Conservation (phyloP, 805 yeast species). For the Myxozyma kluyveri region DNA sequence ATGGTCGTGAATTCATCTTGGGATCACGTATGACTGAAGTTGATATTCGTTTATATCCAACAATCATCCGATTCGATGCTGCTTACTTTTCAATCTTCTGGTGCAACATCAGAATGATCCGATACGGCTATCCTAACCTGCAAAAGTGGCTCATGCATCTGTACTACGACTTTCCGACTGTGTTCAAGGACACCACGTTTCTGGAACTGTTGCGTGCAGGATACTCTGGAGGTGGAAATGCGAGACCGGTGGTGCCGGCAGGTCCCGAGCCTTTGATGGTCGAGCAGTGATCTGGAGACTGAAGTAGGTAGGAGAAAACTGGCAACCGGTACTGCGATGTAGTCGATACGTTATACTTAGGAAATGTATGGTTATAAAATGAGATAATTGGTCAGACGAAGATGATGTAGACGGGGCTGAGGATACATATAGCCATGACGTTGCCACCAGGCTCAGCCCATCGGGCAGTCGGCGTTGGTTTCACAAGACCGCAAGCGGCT, state of each 20-base stretch:
- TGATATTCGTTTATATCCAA: constrained; percentile 80
- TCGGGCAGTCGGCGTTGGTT: no score
- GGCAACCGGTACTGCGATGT: no score
- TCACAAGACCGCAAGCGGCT: no score
- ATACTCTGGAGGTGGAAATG: constrained; percentile 60
- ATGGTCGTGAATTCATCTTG: constrained; percentile 47
- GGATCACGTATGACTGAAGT: constrained; percentile 81
- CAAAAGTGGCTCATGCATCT: constrained; percentile 78
- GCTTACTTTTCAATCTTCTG: constrained; percentile 94
- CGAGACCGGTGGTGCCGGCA: constrained; percentile 72
- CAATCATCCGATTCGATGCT: constrained; percentile 86
- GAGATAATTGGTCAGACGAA: no score
- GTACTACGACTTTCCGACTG: constrained; percentile 73
- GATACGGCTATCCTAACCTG: constrained; percentile 72
- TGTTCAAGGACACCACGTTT: constrained; percentile 73
- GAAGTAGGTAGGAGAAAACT: no score
- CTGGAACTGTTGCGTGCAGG: constrained; percentile 88
- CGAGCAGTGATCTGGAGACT: no score
- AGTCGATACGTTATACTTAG: no score
- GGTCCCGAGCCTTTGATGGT: constrained; percentile 81
- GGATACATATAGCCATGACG: no score
- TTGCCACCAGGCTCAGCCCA: no score
- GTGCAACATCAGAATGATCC: constrained; percentile 77
- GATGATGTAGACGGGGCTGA: no score
- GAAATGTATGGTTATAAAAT: no score